Percentiles rank a stretch among this genome's conserved stretches.
Evolutionary conservation across 441 rosid genomes (phyloP).

Genomic region (Omphalea diandra): DNA sequence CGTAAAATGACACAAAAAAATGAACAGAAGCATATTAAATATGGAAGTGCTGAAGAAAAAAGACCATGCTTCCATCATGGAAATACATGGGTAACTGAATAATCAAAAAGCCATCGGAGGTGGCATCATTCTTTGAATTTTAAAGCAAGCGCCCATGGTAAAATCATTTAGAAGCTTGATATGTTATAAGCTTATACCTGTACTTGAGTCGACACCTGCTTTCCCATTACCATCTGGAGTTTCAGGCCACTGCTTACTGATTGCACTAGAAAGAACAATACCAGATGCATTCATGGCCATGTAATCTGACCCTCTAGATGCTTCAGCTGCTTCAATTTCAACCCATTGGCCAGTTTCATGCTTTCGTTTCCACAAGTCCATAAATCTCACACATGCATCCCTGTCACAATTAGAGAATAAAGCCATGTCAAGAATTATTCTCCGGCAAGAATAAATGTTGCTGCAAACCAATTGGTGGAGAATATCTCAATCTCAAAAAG

Average conservation of each 20-base stretch:
- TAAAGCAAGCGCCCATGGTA: background rate
- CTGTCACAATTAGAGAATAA: constrained; percentile 40
- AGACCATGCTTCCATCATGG: no score
- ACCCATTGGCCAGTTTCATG: constrained; percentile 95
- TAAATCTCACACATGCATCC: constrained; percentile 83
- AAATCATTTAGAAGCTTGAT: constrained; percentile 11
- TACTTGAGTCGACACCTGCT: constrained; percentile 34
- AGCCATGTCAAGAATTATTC: constrained; percentile 21
- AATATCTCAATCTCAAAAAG: background rate
- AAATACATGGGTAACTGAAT: background rate
- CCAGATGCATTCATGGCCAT: constrained; percentile 62
- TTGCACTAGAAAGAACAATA: constrained; percentile 53
- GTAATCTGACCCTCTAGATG: constrained; percentile 46
- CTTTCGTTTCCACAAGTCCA: constrained; percentile 89
- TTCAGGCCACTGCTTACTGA: constrained; percentile 52
- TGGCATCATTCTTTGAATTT: no score
- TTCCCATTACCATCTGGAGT: constrained; percentile 57
- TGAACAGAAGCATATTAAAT: background rate
- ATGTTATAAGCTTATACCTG: constrained; percentile 34
- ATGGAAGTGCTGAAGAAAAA: background rate
- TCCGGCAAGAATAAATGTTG: constrained; percentile 1
- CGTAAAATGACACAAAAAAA: background rate
- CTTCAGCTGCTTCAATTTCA: constrained; percentile 82
- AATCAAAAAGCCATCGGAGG: background rate
- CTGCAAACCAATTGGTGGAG: background rate